Conservation (phyloP, 345 rosid species). For the Microthlaspi erraticum region DNA sequence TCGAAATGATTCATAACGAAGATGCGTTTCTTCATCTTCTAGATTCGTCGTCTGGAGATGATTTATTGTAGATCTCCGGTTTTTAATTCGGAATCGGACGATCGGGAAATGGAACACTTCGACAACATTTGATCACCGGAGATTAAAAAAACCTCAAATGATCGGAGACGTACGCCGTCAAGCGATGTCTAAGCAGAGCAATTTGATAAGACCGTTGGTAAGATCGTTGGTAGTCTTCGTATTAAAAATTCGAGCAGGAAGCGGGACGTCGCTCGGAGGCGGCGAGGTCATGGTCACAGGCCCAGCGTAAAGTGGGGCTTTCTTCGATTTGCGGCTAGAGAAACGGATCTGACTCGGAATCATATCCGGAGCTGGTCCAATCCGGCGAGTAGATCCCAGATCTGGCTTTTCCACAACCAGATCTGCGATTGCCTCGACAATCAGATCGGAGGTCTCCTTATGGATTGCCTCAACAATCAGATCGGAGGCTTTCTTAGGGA, state of each 20-base stretch:
- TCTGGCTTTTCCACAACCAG: too few species aligned
- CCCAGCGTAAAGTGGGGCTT: slow-evolving; percentile 67
- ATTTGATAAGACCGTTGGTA: slow-evolving; percentile 54
- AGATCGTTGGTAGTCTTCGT: slow-evolving; percentile 48
- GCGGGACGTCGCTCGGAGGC: slow-evolving; percentile 90
- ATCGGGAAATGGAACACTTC: neutral
- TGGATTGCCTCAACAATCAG: too few species aligned
- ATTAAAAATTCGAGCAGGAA: slow-evolving; percentile 70
- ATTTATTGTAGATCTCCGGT: slow-evolving; percentile 3
- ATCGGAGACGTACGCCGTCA: slow-evolving; percentile 24
- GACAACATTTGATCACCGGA: neutral
- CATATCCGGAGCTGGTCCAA: slow-evolving; percentile 49
- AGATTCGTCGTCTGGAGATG: slow-evolving; percentile 42
- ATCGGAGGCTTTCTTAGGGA: too few species aligned
- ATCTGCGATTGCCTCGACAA: too few species aligned
- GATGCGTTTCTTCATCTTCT: slow-evolving; percentile 44
- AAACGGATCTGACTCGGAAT: slow-evolving; percentile 45
- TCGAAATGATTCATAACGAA: slow-evolving; percentile 37
- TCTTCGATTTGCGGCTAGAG: slow-evolving; percentile 27
- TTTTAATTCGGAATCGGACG: slow-evolving; percentile 19
- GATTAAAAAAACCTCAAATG: neutral
- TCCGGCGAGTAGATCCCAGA: slow-evolving; percentile 42
- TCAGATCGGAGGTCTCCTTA: too few species aligned
- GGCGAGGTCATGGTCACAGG: slow-evolving; percentile 76
- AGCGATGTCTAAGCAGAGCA: slow-evolving; percentile 54